Evolutionary conservation across 805 yeast species (phyloP).

Genomic region (Candida nonsorbophila): DNA sequence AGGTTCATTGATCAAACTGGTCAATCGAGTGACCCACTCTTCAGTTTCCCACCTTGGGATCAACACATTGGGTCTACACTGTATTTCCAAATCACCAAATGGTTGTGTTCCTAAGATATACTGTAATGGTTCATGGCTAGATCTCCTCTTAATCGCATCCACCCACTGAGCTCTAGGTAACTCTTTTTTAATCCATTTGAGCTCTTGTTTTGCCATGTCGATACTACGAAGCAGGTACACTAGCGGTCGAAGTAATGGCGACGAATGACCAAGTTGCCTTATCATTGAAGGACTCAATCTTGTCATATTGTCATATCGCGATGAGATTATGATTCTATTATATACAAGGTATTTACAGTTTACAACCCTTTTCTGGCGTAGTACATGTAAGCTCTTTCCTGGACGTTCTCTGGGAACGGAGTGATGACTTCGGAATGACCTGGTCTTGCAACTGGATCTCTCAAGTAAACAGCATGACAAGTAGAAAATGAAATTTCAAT

Average conservation of each 20-base stretch:
- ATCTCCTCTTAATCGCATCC: conserved; percentile 50
- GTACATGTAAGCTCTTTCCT: conserved; percentile 93
- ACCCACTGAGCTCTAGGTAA: conserved; percentile 44
- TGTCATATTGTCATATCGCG: conserved; percentile 15
- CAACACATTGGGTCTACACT: conserved; percentile 60
- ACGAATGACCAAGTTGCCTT: conserved; percentile 19
- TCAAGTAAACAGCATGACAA: conserved; percentile 92
- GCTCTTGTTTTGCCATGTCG: conserved; percentile 47
- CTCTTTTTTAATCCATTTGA: conserved; percentile 60
- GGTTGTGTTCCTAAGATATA: conserved; percentile 85
- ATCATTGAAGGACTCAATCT: conserved; percentile 23
- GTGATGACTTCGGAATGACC: conserved; percentile 94
- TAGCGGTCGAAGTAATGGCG: conserved; percentile 27
- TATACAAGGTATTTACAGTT: conserved; percentile 1
- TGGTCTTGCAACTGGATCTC: conserved; percentile 96
- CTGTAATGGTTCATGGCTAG: conserved; percentile 65
- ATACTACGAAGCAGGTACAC: conserved; percentile 25
- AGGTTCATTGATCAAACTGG: conserved; percentile 4
- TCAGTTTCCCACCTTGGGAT: conserved; percentile 97
- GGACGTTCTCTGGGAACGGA: conserved; percentile 77
- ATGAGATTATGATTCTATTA: neutral
- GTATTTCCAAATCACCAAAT: conserved; percentile 62
- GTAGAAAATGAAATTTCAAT: conserved; percentile 85
- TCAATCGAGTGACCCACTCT: conserved; percentile 65
- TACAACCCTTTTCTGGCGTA: conserved; percentile 69